Percentiles rank a stretch among this genome's conserved stretches.
Evolutionary conservation across 495 filamentous ascomycete species (phyloP).

Genomic region (Podospora bellae-mahoneyi): DNA sequence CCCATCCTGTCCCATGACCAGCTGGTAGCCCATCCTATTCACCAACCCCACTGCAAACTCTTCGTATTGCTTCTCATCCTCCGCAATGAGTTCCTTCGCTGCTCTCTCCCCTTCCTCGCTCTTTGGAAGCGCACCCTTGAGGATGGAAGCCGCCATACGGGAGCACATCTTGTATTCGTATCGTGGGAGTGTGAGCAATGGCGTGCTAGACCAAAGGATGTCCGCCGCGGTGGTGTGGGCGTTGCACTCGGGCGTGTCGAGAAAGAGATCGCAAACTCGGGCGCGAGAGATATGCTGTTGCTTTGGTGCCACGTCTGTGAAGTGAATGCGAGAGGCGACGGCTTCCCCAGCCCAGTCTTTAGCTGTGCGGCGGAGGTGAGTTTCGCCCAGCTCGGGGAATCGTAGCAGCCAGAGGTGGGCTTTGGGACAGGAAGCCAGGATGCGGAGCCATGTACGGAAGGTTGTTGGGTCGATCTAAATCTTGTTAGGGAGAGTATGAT

Average conservation of each 20-base stretch:
- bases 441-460: slow-evolving; percentile 94
- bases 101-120: slow-evolving; percentile 62
- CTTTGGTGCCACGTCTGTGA: slow-evolving; percentile 96
- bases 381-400: slow-evolving; percentile 91
- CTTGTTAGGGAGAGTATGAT: background rate
- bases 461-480: slow-evolving; percentile 92
- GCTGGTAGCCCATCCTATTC: slow-evolving; percentile 60
- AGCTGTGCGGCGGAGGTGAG: slow-evolving; percentile 76
- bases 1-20: slow-evolving; percentile 18
- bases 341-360: slow-evolving; percentile 78
- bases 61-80: slow-evolving; percentile 78
- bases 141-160: slow-evolving; percentile 92
- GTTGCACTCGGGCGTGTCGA: slow-evolving; percentile 98
- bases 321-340: slow-evolving; percentile 87
- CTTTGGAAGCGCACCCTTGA: slow-evolving; percentile 81
- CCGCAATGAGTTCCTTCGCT: slow-evolving; percentile 71
- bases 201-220: slow-evolving; percentile 92
- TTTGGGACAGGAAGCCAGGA: slow-evolving; percentile 80
- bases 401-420: slow-evolving; percentile 93
- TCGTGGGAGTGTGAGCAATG: slow-evolving; percentile 87
- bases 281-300: slow-evolving; percentile 91
- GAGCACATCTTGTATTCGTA: slow-evolving; percentile 99
- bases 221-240: slow-evolving; percentile 97
- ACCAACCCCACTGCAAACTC: slow-evolving; percentile 70
- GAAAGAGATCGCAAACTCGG: slow-evolving; percentile 86